These are phyloP conservation scores for Vitis vinifera DNA, from an alignment of 164 flowering plant genomes.

Conservation along the genomic window ASM3070453v1 NC_081808.1:16317001-16317500, in stretches of 20 bases:
- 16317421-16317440: background rate
- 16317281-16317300: slow-evolving; percentile 78
- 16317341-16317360: slow-evolving; percentile 58
- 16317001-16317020: slow-evolving; percentile 59
- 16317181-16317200: slow-evolving; percentile 55
- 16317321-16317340: slow-evolving; percentile 89
- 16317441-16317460: background rate
- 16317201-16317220: slow-evolving; percentile 61
- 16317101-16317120: slow-evolving; percentile 64
- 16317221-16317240: slow-evolving; percentile 47
- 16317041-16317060: slow-evolving; percentile 61
- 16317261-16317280: slow-evolving; percentile 44
- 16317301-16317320: slow-evolving; percentile 75
- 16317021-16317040: slow-evolving; percentile 45
- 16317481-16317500: background rate
- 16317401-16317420: background rate
- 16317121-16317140: slow-evolving; percentile 55
- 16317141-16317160: slow-evolving; percentile 57
- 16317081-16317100: slow-evolving; percentile 65
- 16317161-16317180: slow-evolving; percentile 62
- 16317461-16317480: slow-evolving; percentile 7
- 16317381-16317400: background rate
- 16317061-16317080: slow-evolving; percentile 69
- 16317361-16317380: slow-evolving; percentile 21
- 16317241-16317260: slow-evolving; percentile 42